phyloP scores from a whole-genome alignment of 371 early-diverging fungal species.

The Zychaea mexicana region DNA sequence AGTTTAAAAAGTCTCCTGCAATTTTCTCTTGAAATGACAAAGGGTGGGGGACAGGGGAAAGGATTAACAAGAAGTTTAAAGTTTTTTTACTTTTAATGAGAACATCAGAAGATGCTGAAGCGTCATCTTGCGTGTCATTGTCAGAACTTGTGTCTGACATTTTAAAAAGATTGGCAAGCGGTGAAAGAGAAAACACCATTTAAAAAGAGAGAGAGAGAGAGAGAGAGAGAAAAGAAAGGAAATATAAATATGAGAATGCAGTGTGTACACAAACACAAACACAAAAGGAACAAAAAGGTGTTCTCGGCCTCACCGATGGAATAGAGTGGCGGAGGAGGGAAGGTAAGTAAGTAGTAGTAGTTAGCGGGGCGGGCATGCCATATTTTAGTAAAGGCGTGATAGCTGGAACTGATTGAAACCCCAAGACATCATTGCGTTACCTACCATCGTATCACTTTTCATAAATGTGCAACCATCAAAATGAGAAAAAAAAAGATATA shows the following conservation, averaged over 20 bases:
- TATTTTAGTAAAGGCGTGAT: too few species aligned
- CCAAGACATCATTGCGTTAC: too few species aligned
- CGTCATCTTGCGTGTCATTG: constrained; percentile 1
- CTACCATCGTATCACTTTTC: neutral
- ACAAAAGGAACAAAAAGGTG: neutral
- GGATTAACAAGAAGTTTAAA: neutral
- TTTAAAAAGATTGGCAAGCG: constrained; percentile 4
- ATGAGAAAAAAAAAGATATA: too few species aligned
- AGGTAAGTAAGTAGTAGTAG: too few species aligned
- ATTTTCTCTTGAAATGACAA: too few species aligned
- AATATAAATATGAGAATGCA: neutral
- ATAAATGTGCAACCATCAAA: too few species aligned
- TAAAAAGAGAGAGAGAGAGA: neutral
- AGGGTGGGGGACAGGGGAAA: neutral
- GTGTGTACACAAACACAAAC: neutral
- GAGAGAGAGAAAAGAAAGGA: neutral
- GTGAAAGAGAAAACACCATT: constrained; percentile 11
- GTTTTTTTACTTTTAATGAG: constrained; percentile 12
- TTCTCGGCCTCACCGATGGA: neutral
- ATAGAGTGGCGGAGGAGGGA: too few species aligned
- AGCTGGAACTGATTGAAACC: too few species aligned
- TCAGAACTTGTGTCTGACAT: constrained; percentile 9
- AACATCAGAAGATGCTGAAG: constrained; percentile 4
- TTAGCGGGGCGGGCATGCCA: too few species aligned
- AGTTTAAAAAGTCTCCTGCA: too few species aligned